Evolutionary conservation across 495 filamentous ascomycete genomes (phyloP).

Genomic region (Penicillium fimorum): DNA sequence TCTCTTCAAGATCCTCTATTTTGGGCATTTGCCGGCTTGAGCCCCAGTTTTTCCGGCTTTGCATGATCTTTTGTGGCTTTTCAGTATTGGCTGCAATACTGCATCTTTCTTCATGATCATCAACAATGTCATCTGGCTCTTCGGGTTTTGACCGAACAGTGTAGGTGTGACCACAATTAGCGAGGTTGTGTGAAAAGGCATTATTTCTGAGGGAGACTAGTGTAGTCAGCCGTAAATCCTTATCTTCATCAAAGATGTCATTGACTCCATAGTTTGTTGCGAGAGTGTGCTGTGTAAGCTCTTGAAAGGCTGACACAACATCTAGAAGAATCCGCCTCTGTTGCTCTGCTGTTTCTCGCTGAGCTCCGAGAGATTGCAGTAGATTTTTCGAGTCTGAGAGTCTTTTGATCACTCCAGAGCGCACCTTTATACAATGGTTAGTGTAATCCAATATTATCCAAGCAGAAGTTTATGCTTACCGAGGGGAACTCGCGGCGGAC

Average conservation of each 20-base stretch:
- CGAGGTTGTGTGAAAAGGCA: slow-evolving; percentile 41
- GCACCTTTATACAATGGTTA: slow-evolving; percentile 31
- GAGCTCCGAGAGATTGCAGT: slow-evolving; percentile 44
- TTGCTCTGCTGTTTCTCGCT: slow-evolving; percentile 40
- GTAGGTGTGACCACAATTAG: slow-evolving; percentile 34
- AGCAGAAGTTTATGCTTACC: slow-evolving; percentile 22
- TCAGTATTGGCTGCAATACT: not conserved
- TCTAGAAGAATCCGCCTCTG: slow-evolving; percentile 45
- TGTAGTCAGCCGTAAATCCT: slow-evolving; percentile 44
- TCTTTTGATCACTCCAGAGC: slow-evolving; percentile 42
- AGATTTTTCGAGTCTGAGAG: slow-evolving; percentile 31
- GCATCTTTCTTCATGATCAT: not conserved
- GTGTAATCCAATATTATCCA: no score
- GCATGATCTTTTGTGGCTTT: not conserved
- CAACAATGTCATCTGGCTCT: not conserved
- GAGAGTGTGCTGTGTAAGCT: slow-evolving; percentile 36
- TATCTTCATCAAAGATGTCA: slow-evolving; percentile 36
- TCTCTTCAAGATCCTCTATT: slow-evolving; percentile 24
- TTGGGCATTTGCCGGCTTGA: not conserved
- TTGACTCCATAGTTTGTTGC: slow-evolving; percentile 43
- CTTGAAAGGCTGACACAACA: slow-evolving; percentile 44
- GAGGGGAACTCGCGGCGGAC: slow-evolving; percentile 53
- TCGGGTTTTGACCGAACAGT: not conserved
- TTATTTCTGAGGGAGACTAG: slow-evolving; percentile 40
- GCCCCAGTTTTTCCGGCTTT: slow-evolving; percentile 2